phyloP scores from a whole-genome alignment of 1,139 yeast species.

The Suhomyces coccinellae region DNA sequence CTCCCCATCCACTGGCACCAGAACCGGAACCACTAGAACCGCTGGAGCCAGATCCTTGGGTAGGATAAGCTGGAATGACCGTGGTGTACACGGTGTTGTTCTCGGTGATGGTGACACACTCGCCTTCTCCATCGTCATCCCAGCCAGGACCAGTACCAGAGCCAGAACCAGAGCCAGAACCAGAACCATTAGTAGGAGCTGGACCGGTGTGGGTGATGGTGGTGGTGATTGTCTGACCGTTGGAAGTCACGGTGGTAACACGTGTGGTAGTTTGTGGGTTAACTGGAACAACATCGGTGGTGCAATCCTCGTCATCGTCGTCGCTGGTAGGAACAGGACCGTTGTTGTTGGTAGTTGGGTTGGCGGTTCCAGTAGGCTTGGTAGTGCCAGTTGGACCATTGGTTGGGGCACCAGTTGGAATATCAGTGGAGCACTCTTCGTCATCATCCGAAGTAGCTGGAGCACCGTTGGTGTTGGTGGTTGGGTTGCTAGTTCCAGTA shows the following conservation, averaged over 20 bases:
- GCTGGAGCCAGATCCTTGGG: neutral
- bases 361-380: neutral
- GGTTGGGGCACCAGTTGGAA: neutral
- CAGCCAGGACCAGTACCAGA: neutral
- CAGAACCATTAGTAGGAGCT: slow-evolving; percentile 1
- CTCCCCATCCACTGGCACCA: slow-evolving; percentile 22
- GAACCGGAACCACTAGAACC: slow-evolving; percentile 1
- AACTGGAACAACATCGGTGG: slow-evolving; percentile 1
- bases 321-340: slow-evolving; percentile 10
- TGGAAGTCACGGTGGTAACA: slow-evolving; percentile 1
- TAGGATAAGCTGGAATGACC: neutral
- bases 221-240: neutral
- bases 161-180: neutral
- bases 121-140: slow-evolving; percentile 12
- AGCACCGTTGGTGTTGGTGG: neutral
- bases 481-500: neutral
- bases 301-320: slow-evolving; percentile 18
- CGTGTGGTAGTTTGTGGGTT: slow-evolving; percentile 1
- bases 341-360: neutral
- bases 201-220: neutral
- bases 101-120: slow-evolving; percentile 9
- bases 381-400: neutral
- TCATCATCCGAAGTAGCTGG: slow-evolving; percentile 7
- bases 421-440: neutral
- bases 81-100: slow-evolving; percentile 10